Evolutionary conservation across 306 rosid genomes (phyloP), one percentile per base, ranked within the genome.

Genomic region (Biancaea sappan): DNA sequence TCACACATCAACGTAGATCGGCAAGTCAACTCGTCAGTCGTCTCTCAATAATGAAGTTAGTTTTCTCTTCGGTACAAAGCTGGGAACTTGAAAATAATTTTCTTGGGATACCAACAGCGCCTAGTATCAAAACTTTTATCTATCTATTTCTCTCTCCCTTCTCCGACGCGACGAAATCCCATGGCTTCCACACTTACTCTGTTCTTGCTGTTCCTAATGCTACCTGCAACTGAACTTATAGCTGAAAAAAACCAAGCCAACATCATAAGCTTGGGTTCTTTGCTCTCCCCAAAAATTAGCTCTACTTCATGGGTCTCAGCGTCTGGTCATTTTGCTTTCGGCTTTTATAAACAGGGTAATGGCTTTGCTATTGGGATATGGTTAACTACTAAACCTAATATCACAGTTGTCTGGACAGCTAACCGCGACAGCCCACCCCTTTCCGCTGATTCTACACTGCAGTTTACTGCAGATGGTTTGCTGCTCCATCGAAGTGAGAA

Each of bases 311-410:
- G 87, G 87, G 8, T 3, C 31, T 80, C 85, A 26, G 35, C 18
- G 35, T 68, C 82, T 25, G 87, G 85, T 50, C 77, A 7, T 12
- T 84, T 76, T 80, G 77, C 83, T 38, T 73, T 84, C 9, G 87
- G 87, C 0, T 84, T 80, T 73, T 80, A 84, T 52, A 24, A 10
- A 0, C 57, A 77, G 15, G 67, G 46, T 5, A 2, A 29, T 63
- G 87, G 76, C 19, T 84, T 46, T 41, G 71, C 68, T 2, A 34
- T 84, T 69, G 87, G 87, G 12, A 77, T 80, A 69, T 73, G 77
- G 82, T 24, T 84, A 35, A 25, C 56, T n/a, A 38, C 4, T 40
- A 13, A 65, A 24, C 4, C 51, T 3, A 19, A 69, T 4, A 67
- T 60, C 7, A 76, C 72, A 0, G 6, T 63, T 19, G 82, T 84